Evolutionary conservation across 1,284 basidiomycete species (phyloP).

Genomic region (Leccinum angustisporum): DNA sequence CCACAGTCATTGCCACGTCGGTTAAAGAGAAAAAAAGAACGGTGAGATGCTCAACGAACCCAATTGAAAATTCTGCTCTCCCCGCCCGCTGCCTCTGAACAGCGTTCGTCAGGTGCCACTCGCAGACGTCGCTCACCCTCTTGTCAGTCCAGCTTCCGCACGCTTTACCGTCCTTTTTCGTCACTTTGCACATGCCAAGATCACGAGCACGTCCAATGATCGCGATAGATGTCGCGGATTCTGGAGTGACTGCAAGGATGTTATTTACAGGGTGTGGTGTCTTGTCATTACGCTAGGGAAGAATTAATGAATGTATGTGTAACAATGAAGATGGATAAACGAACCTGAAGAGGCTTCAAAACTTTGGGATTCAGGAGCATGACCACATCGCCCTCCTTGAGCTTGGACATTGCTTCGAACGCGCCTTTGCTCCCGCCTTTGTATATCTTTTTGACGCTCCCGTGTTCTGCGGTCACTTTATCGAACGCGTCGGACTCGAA

Average conservation of each 20-base stretch:
- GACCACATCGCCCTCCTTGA: slow-evolving; percentile 86
- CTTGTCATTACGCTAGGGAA: slow-evolving; percentile 42
- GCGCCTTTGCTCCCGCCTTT: slow-evolving; percentile 89
- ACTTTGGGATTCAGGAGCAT: slow-evolving; percentile 89
- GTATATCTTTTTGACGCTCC: slow-evolving; percentile 63
- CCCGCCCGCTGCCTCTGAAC: slow-evolving; percentile 71
- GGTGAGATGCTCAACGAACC: slow-evolving; percentile 45
- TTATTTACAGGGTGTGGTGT: slow-evolving; percentile 77
- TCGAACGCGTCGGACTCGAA: slow-evolving; percentile 84
- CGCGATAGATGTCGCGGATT: slow-evolving; percentile 75
- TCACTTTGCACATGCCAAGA: slow-evolving; percentile 79
- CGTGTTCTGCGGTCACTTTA: slow-evolving; percentile 46
- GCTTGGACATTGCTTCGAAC: slow-evolving; percentile 83
- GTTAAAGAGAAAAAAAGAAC: neutral
- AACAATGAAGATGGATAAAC: slow-evolving; percentile 21
- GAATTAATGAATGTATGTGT: neutral
- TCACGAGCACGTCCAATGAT: slow-evolving; percentile 86
- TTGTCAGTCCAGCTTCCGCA: slow-evolving; percentile 90
- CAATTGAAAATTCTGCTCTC: slow-evolving; percentile 80
- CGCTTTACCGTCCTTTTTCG: slow-evolving; percentile 74
- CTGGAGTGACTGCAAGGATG: slow-evolving; percentile 85
- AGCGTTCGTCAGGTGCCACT: slow-evolving; percentile 83
- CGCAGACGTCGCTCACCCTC: slow-evolving; percentile 80
- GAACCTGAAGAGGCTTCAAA: slow-evolving; percentile 80
- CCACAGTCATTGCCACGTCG: neutral